Base-by-base conservation (phyloP, 2,329 filamentous ascomycete species). In the Xylariaceae sp. region DNA sequence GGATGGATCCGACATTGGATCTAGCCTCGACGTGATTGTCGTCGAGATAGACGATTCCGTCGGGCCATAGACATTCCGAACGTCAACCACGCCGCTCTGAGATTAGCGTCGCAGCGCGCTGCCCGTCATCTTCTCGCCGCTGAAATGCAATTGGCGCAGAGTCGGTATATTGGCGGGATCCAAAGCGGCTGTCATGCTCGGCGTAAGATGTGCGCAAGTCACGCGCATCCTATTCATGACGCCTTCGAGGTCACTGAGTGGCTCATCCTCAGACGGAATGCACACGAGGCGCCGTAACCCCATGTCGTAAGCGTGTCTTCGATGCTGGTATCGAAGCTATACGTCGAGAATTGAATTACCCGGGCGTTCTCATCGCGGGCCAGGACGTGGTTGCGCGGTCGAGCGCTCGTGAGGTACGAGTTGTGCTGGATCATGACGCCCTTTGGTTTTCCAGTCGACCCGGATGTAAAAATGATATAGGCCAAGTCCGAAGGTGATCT, bases 381-480 rank as follows among this genome's bases (percentile, higher is more conserved):
- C 12, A 31, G 13, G 10, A 45, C 42, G 42, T 31, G 33, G 13
- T 12, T 45, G 9, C 42, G 42, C 6, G 42, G 22, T 5, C 22
- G 42, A 28, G 42, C 42, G 22, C 19, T 16, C 31, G 42, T 45
- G 10, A n/a, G 19, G 13, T 31, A 45, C 9, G 19, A 31, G 18
- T 31, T 31, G 42, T 45, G 42, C 9, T 45, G 18, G 18, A 45
- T 31, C 42, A 45, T 31, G 6, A 45, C 22, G 13, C 42, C 42
- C 4, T 45, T 45, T 12, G 42, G 42, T 28, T 45, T 31, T 6
- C 42, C 42, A n/a, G 42, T 45, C 9, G 42, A 45, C 6, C 42
- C 42, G 16, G 42, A 45, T 14, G 42, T 45, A n/a, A 45, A 45
- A 13, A 45, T 31, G 19, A 45, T 45, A 31, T 45, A 45, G 11